Conservation (phyloP, 2,329 filamentous ascomycete genomes). For the Scorias spongiosa region DNA sequence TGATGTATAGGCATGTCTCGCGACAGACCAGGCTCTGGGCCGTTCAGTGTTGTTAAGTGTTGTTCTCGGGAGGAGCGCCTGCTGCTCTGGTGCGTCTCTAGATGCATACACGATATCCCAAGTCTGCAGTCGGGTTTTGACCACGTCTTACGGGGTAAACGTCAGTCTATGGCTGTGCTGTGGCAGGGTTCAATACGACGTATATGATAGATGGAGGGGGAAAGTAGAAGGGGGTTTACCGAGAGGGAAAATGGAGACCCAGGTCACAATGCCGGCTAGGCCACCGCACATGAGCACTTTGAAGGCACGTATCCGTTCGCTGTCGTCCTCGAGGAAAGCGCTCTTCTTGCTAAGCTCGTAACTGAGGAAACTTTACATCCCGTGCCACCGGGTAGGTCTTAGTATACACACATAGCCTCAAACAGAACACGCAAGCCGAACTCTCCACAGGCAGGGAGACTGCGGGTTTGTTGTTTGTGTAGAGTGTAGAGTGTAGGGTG, state of each 20-base stretch:
- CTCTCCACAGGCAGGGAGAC: no score
- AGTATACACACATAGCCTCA: neutral
- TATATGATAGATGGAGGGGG: no score
- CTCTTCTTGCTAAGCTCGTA: slow-evolving; percentile 62
- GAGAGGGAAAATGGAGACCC: slow-evolving; percentile 79
- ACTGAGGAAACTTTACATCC: slow-evolving; percentile 56
- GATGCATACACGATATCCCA: slow-evolving; percentile 31
- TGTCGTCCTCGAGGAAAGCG: slow-evolving; percentile 40
- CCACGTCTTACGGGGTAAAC: slow-evolving; percentile 43
- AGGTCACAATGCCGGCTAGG: slow-evolving; percentile 72
- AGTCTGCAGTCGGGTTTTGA: slow-evolving; percentile 85
- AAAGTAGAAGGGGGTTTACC: slow-evolving; percentile 10
- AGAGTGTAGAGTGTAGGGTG: no score
- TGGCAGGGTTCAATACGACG: neutral
- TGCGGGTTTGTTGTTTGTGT: no score
- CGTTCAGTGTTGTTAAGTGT: slow-evolving; percentile 6
- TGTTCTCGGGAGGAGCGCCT: neutral
- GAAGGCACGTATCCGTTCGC: slow-evolving; percentile 12
- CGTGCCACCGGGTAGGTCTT: neutral
- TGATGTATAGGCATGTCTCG: slow-evolving; percentile 50
- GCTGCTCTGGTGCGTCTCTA: slow-evolving; percentile 3
- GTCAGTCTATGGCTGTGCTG: slow-evolving; percentile 1
- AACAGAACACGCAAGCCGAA: neutral
- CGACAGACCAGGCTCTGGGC: slow-evolving; percentile 46
- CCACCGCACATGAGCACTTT: slow-evolving; percentile 61